A percentile compares a stretch with the other conserved stretches of the same genome.
These are phyloP conservation scores for Trichocladium antarcticum DNA, from an alignment of 495 filamentous ascomycete genomes.

Conservation along the genomic window DNA sequence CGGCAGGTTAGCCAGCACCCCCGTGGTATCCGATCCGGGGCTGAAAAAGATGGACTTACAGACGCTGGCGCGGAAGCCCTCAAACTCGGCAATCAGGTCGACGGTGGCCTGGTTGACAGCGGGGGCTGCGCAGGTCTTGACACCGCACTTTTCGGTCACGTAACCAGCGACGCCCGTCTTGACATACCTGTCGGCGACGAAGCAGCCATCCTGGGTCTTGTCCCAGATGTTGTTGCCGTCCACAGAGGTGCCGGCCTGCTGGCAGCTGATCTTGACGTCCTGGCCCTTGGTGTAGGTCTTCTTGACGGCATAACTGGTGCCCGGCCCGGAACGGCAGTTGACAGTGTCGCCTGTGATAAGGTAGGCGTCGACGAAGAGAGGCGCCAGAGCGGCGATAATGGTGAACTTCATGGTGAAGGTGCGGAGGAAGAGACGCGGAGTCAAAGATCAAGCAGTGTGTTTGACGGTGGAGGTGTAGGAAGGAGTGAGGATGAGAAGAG, in stretches of 20 bases:
- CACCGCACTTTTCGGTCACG: slow-evolving; percentile 12
- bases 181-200: slow-evolving; percentile 17
- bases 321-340: slow-evolving; percentile 21
- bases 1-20: not conserved
- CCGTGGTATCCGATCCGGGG: too few species aligned
- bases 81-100: slow-evolving; percentile 15
- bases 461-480: not conserved
- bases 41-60: slow-evolving; percentile 3
- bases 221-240: slow-evolving; percentile 25
- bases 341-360: slow-evolving; percentile 12
- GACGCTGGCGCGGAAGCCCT: slow-evolving; percentile 10
- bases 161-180: slow-evolving; percentile 17
- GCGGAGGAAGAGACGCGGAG: not conserved
- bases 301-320: slow-evolving; percentile 16
- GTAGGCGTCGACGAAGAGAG: slow-evolving; percentile 8
- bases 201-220: slow-evolving; percentile 22
- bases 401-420: slow-evolving; percentile 11
- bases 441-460: not conserved
- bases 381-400: not conserved
- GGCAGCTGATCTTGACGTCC: slow-evolving; percentile 21
- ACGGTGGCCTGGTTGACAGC: slow-evolving; percentile 14
- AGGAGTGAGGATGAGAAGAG: not conserved
- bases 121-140: slow-evolving; percentile 4
- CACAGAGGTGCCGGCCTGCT: slow-evolving; percentile 12
- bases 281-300: slow-evolving; percentile 15